A percentile compares a stretch with the other conserved stretches of the same genome.
Evolutionary conservation across 441 rosid species (phyloP).

Genomic region (Aleurites moluccanus): DNA sequence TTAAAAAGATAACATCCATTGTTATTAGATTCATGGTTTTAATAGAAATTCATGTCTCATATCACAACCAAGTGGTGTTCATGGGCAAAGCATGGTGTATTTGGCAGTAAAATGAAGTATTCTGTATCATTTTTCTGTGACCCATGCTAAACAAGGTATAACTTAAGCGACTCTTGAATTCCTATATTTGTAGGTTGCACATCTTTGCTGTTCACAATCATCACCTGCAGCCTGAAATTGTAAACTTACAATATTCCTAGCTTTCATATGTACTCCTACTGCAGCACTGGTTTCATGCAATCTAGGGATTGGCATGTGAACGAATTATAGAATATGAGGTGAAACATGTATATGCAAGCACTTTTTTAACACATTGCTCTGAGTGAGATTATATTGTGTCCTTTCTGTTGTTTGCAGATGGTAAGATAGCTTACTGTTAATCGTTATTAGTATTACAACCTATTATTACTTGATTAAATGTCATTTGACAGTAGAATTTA

Average conservation of each 20-base stretch:
- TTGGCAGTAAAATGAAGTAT: not conserved
- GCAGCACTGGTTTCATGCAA: not conserved
- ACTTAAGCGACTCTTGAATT: not conserved
- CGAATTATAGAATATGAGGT: not conserved
- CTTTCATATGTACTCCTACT: not conserved
- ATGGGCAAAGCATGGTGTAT: not conserved
- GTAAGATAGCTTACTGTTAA: not conserved
- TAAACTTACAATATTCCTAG: not conserved
- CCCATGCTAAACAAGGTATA: not conserved
- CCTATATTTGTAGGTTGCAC: not conserved
- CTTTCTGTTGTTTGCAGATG: not conserved
- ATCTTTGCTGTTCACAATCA: not conserved
- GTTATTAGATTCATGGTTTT: not conserved
- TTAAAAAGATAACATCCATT: not conserved
- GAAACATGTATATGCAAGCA: not conserved
- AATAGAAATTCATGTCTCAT: not conserved
- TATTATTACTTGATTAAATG: not conserved
- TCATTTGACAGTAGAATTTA: not conserved
- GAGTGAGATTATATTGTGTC: not conserved
- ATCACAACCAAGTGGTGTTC: not conserved
- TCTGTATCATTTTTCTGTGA: not conserved
- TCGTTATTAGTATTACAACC: not conserved
- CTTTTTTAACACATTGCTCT: not conserved
- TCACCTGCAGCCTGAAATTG: not conserved
- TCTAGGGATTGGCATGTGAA: not conserved